A percentile compares a stretch with the other conserved stretches of the same genome.
These are phyloP conservation scores for Marasmius fiardii DNA, from an alignment of 1,284 basidiomycete genomes.

Conservation along the genomic window DNA sequence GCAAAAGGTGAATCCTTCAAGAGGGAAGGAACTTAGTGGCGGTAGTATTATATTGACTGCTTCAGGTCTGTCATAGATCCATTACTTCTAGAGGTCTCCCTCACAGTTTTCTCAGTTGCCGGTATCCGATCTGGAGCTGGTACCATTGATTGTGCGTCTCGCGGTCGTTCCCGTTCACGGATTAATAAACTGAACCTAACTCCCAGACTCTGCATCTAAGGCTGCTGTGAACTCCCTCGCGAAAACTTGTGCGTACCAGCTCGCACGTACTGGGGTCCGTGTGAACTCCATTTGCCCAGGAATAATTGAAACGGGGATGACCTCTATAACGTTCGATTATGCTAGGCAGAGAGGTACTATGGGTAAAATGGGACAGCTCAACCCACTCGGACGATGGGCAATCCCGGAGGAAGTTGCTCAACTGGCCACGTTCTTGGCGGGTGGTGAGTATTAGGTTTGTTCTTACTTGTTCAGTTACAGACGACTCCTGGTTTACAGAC, in stretches of 20 bases:
- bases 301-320: slow-evolving; percentile 91
- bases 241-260: slow-evolving; percentile 76
- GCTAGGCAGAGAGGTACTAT: slow-evolving; percentile 73
- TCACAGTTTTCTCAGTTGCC: slow-evolving; percentile 53
- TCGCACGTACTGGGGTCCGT: slow-evolving; percentile 80
- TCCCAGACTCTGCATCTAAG: slow-evolving; percentile 83
- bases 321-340: slow-evolving; percentile 66
- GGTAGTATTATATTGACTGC: slow-evolving; percentile 92
- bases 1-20: slow-evolving; percentile 58
- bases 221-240: slow-evolving; percentile 89
- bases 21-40: slow-evolving; percentile 64
- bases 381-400: slow-evolving; percentile 80
- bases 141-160: slow-evolving; percentile 71
- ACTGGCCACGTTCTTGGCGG: slow-evolving; percentile 82
- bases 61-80: slow-evolving; percentile 40
- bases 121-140: slow-evolving; percentile 87
- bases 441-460: slow-evolving; percentile 49
- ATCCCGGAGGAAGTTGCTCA: slow-evolving; percentile 83
- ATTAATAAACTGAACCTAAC: slow-evolving; percentile 11
- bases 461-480: slow-evolving; percentile 8
- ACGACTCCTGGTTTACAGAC: slow-evolving; percentile 41
- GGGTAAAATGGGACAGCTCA: slow-evolving; percentile 82
- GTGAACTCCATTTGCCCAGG: slow-evolving; percentile 93
- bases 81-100: background rate
- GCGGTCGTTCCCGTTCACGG: background rate